A percentile compares a stretch with the other conserved stretches of the same genome.
These are phyloP conservation scores for Yamadazyma kanchanaburiensis DNA, from an alignment of 1,139 yeast genomes.

Conservation along the genomic window DNA sequence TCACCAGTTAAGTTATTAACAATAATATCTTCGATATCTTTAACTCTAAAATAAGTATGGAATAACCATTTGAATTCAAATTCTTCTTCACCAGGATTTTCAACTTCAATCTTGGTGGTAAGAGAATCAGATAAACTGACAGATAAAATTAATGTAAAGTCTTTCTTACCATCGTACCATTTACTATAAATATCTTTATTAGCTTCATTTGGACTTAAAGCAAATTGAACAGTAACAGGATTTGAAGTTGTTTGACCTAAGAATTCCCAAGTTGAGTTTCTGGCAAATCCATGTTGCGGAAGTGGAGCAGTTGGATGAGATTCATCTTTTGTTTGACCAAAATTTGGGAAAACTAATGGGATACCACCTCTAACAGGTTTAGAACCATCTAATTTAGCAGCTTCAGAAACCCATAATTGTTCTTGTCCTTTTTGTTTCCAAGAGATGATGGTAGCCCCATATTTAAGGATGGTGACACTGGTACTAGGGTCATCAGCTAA, in stretches of 20 bases:
- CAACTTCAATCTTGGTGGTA: constrained; percentile 69
- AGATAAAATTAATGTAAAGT: constrained; percentile 75
- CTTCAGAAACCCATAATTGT: constrained; percentile 61
- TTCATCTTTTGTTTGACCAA: constrained; percentile 61
- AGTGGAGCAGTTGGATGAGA: constrained; percentile 42
- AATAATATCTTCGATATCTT: constrained; percentile 72
- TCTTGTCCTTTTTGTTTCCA: constrained; percentile 73
- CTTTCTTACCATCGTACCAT: constrained; percentile 51
- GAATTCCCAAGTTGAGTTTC: constrained; percentile 88
- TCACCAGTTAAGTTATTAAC: constrained; percentile 77
- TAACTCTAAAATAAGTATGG: constrained; percentile 82
- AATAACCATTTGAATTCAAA: constrained; percentile 92
- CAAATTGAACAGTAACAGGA: constrained; percentile 79
- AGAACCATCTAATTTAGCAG: constrained; percentile 83
- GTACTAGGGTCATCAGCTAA: constrained; percentile 54
- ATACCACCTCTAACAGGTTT: constrained; percentile 97
- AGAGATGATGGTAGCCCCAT: constrained; percentile 84
- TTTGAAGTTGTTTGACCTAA: constrained; percentile 67
- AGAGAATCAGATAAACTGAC: constrained; percentile 58
- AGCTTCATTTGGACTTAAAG: constrained; percentile 80
- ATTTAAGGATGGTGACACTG: constrained; percentile 64
- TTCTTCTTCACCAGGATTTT: constrained; percentile 57
- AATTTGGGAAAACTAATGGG: constrained; percentile 92
- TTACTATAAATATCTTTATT: constrained; percentile 56
- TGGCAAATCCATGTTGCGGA: constrained; percentile 96